Base-by-base conservation (phyloP, 129 eudicot species). In the Kitagawia praeruptora region DNA sequence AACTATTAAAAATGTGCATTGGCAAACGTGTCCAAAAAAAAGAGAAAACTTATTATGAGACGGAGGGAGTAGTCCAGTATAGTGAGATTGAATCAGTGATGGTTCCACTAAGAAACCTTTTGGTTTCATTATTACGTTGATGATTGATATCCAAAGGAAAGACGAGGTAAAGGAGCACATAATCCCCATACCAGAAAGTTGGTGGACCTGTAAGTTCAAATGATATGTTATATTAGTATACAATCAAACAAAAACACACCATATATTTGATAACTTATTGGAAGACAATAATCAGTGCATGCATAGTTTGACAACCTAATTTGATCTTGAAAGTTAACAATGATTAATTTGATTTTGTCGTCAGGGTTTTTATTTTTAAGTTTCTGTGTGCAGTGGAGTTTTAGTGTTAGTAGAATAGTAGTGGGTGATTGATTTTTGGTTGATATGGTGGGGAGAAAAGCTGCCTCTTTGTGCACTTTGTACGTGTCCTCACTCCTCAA, bases 261-360 rank as follows among this genome's bases (percentile, higher is more conserved):
- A 61, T 58, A 56, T 56, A 21, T 56, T 56, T 56, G 12, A 53
- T 53, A 56, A 56, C 14, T 23, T 58, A 23, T 23, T 58, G 66
- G 31, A 23, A 58, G 69, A 61, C 69, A 61, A 2, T 25, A 61
- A 25, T 0, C 37, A 9, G 69, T 25, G 69, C 69, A 61, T 61
- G 34, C 69, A 61, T 61, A 61, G n/a, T 61, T 61, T 61, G 69
- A 25, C 69, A 61, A 61, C 69, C 69, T 61, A 61, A n/a, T 61
- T n/a, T 61, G 34, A 61, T 61, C 34, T 61, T 25, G 15, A 61
- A 61, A 61, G 69, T 61, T 61, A n/a, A 61, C 14, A 61, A 61
- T 61, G 6, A n/a, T 61, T 61, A 61, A n/a, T 61, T 61, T 23
- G 34, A 61, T 61, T 61, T 61, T 61, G 69, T 61, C 69, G 1